phyloP scores from a whole-genome alignment of 305 asterid genomes.

The Fraxinus angustifolia region DNA sequence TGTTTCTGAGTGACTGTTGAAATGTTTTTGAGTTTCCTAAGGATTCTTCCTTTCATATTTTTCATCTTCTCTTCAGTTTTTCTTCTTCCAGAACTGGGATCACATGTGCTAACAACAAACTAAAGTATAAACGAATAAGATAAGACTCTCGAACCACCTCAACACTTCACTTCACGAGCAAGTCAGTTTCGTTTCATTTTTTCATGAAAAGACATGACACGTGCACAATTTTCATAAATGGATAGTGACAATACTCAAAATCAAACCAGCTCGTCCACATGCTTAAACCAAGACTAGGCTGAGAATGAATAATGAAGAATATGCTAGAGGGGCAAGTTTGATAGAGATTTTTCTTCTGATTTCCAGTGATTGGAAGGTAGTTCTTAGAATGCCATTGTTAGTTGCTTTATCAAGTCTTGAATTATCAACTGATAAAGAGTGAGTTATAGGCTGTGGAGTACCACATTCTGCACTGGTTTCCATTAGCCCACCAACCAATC shows the following conservation, averaged over 20 bases:
- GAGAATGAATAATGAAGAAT: conserved; percentile 28
- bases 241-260: neutral
- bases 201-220: neutral
- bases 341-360: conserved; percentile 17
- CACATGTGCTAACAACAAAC: conserved; percentile 4
- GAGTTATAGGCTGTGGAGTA: conserved; percentile 1
- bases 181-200: neutral
- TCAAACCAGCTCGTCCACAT: neutral
- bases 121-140: conserved; percentile 18
- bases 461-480: conserved; percentile 3
- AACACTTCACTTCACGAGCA: neutral
- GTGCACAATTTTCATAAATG: neutral
- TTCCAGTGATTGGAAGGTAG: conserved; percentile 37
- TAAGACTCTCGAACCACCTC: neutral
- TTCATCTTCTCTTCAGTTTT: conserved; percentile 26
- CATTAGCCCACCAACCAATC: conserved; percentile 11
- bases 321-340: conserved; percentile 14
- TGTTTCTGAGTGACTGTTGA: conserved; percentile 36
- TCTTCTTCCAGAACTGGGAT: neutral
- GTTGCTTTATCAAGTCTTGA: conserved; percentile 27
- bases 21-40: conserved; percentile 46
- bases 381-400: conserved; percentile 25
- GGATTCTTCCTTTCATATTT: conserved; percentile 46
- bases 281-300: neutral
- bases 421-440: conserved; percentile 19